Evolutionary conservation across 2,329 filamentous ascomycete genomes (phyloP).

Genomic region (Periconia sp.): DNA sequence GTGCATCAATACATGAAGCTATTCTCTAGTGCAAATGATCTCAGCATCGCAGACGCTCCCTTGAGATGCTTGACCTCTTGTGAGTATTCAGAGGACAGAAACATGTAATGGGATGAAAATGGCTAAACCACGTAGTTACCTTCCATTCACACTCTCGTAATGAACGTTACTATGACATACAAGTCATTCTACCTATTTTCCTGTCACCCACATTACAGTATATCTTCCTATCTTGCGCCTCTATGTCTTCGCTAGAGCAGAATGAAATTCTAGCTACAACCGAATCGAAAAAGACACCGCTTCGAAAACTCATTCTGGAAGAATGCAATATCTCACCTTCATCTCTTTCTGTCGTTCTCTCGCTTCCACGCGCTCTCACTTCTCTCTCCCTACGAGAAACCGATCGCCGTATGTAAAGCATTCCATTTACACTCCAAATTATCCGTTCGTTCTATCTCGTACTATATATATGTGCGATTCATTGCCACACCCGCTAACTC

Average conservation of each 20-base stretch:
- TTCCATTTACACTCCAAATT: too few species aligned
- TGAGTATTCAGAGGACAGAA: not conserved
- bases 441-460: too few species aligned
- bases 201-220: slow-evolving; percentile 1
- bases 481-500: too few species aligned
- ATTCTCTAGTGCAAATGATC: slow-evolving; percentile 1
- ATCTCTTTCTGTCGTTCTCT: slow-evolving; percentile 2
- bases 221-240: slow-evolving; percentile 1
- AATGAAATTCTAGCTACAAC: too few species aligned
- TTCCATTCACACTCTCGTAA: slow-evolving; percentile 1
- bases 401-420: too few species aligned
- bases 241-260: not conserved
- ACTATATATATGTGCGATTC: too few species aligned
- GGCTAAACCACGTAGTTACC: not conserved
- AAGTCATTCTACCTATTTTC: not conserved
- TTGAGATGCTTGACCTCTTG: slow-evolving; percentile 3
- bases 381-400: too few species aligned
- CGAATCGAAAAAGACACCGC: slow-evolving; percentile 2
- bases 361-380: slow-evolving; percentile 3
- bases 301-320: slow-evolving; percentile 6
- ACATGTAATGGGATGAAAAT: not conserved
- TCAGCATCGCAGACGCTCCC: not conserved
- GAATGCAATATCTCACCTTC: not conserved
- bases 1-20: slow-evolving; percentile 1
- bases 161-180: not conserved